Base-by-base conservation (phyloP, 2,329 filamentous ascomycete species). In the Myriosclerotinia curreyana region DNA sequence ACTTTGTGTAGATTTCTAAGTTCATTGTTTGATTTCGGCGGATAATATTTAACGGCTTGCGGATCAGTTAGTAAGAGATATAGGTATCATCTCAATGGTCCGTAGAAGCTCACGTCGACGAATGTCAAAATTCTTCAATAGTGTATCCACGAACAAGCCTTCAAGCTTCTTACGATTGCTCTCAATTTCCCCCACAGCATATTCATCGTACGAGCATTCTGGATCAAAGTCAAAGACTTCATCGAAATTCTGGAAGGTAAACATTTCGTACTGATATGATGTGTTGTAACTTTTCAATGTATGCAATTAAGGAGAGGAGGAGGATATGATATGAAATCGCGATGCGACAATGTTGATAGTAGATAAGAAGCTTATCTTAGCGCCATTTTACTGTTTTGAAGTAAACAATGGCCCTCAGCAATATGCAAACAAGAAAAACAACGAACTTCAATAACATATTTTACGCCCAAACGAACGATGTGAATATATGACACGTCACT, bases 101-200 rank as follows among this genome's bases (percentile, higher is more conserved):
- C 36, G 54, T 49, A n/a, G 46, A 49, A 40, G 69, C 74, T 72
- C 76, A 91, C 91, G 84, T 76, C 89, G 86, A 69, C 82, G 81
- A 65, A 95, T 83, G 36, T 88, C 86, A 36, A 94, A 79, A 0
- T 88, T 82, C 63, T 83, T 85, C 66, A 95, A 79, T 49, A 96
- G 85, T 62, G 89, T 86, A 75, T 96, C 91, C 73, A 94, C 88
- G 76, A 95, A 96, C 65, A 94, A 83, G 64, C 89, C 88, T 66
- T 87, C 85, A 25, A 92, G 80, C 56, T 78, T 82, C 72, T 87
- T 89, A 69, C 90, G 87, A 72, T 85, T 85, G 38, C 81, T 78
- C 65, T 88, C 81, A 62, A 92, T 90, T 55, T 86, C 82, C 55
- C 87, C 82, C 63, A 86, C 78, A 40, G 82, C 75, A 66, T 82